These are phyloP conservation scores for Podosphaera leucotricha DNA, from an alignment of 2,329 filamentous ascomycete genomes.

Conservation along the genomic window DNA sequence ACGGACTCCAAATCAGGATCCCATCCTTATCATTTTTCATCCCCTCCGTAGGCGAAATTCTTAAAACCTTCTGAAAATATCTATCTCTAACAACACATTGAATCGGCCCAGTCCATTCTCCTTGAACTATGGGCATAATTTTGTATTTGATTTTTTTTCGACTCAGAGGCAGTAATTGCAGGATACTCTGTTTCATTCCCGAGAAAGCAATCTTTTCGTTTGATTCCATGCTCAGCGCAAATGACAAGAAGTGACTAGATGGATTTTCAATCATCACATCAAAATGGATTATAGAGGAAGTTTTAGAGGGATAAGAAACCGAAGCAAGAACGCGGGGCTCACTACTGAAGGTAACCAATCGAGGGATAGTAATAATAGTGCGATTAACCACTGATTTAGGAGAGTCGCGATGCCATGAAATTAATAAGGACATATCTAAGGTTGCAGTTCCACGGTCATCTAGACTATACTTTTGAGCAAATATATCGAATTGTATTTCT, in stretches of 20 bases:
- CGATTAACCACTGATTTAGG: slow-evolving; percentile 23
- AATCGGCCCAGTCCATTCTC: slow-evolving; percentile 43
- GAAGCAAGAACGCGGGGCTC: slow-evolving; percentile 59
- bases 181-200: slow-evolving; percentile 54
- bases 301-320: slow-evolving; percentile 21
- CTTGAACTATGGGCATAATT: slow-evolving; percentile 41
- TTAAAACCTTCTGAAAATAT: slow-evolving; percentile 79
- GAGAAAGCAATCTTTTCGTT: slow-evolving; percentile 85
- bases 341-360: slow-evolving; percentile 54
- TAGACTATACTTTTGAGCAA: slow-evolving; percentile 51
- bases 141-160: slow-evolving; percentile 50
- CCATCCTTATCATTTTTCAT: slow-evolving; percentile 42
- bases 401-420: slow-evolving; percentile 47
- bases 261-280: slow-evolving; percentile 73
- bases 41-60: slow-evolving; percentile 56
- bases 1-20: slow-evolving; percentile 35
- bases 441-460: slow-evolving; percentile 60
- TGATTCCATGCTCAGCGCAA: slow-evolving; percentile 77
- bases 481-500: slow-evolving; percentile 48
- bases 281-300: slow-evolving; percentile 19
- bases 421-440: slow-evolving; percentile 49
- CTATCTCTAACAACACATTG: slow-evolving; percentile 60
- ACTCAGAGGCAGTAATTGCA: slow-evolving; percentile 67
- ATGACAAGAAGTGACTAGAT: slow-evolving; percentile 82
- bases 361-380: slow-evolving; percentile 52